Evolutionary conservation across 2,329 filamentous ascomycete species (phyloP).

Genomic region (Fusarium temperatum): DNA sequence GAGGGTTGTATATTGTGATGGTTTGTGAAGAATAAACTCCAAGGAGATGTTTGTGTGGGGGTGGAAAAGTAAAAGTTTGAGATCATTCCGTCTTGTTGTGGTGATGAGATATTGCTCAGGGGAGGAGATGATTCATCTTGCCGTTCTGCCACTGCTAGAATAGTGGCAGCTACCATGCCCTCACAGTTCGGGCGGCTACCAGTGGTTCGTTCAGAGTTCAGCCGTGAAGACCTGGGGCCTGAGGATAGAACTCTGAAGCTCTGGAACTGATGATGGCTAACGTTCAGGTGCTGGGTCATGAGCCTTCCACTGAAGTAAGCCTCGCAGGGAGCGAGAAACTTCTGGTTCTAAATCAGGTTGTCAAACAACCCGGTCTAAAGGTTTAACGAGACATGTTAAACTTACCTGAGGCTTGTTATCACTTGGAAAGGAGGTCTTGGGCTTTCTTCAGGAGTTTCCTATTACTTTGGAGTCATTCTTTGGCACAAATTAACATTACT

Average conservation of each 20-base stretch:
- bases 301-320: neutral
- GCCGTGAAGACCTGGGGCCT: neutral
- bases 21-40: neutral
- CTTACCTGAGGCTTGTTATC: neutral
- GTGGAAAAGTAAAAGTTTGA: neutral
- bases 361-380: too few relatives aligned
- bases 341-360: neutral
- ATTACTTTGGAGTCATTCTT: neutral
- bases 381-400: neutral
- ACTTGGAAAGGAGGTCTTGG: neutral
- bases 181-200: neutral
- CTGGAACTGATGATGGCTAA: neutral
- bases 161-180: neutral
- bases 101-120: neutral
- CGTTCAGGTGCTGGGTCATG: neutral
- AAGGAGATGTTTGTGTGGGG: neutral
- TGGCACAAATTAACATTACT: neutral
- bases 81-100: neutral
- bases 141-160: neutral
- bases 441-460: neutral
- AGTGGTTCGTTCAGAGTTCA: neutral
- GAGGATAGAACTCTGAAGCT: neutral
- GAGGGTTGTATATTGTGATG: neutral
- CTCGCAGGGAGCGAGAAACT: neutral
- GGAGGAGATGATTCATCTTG: too few relatives aligned